phyloP scores from a whole-genome alignment of 2,329 filamentous ascomycete species.

The Cladosporium colombiae region DNA sequence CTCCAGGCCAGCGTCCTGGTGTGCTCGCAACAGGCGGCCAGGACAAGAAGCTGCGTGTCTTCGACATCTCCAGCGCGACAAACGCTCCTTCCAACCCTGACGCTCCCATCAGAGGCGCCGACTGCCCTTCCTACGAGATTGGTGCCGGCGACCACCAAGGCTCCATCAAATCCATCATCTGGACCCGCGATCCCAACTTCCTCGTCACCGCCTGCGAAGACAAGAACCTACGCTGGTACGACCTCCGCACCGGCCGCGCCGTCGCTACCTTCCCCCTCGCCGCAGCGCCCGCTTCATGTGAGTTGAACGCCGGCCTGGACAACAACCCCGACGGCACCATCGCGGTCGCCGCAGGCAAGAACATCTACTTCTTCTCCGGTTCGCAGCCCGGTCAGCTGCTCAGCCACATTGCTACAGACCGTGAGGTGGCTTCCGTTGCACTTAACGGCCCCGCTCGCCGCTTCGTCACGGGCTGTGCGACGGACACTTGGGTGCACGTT shows the following conservation, averaged over 20 bases:
- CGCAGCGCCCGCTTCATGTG: conserved; percentile 86
- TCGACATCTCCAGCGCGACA: conserved; percentile 68
- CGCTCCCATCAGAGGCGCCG: not conserved
- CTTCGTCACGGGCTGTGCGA: conserved; percentile 86
- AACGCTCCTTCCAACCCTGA: conserved; percentile 18
- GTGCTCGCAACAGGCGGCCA: conserved; percentile 88
- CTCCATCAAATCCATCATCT: conserved; percentile 94
- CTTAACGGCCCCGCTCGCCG: conserved; percentile 79
- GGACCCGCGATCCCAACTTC: conserved; percentile 77
- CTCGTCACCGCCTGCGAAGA: conserved; percentile 89
- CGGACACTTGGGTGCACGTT: conserved; percentile 94
- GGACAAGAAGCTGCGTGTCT: conserved; percentile 95
- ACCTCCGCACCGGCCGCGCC: conserved; percentile 73
- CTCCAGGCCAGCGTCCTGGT: conserved; percentile 62
- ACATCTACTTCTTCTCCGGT: conserved; percentile 88
- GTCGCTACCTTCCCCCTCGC: conserved; percentile 78
- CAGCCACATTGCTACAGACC: conserved; percentile 76
- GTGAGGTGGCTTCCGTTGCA: conserved; percentile 88
- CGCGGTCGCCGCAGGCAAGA: conserved; percentile 91
- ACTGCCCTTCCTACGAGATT: conserved; percentile 77
- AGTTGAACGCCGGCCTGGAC: conserved; percentile 71
- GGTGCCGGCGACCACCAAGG: conserved; percentile 79
- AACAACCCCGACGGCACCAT: conserved; percentile 67
- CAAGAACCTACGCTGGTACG: conserved; percentile 92
- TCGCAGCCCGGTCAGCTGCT: conserved; percentile 66